Evolutionary conservation across 768 basidiomycete genomes (phyloP).

Genomic region (Atractiella rhizophila): DNA sequence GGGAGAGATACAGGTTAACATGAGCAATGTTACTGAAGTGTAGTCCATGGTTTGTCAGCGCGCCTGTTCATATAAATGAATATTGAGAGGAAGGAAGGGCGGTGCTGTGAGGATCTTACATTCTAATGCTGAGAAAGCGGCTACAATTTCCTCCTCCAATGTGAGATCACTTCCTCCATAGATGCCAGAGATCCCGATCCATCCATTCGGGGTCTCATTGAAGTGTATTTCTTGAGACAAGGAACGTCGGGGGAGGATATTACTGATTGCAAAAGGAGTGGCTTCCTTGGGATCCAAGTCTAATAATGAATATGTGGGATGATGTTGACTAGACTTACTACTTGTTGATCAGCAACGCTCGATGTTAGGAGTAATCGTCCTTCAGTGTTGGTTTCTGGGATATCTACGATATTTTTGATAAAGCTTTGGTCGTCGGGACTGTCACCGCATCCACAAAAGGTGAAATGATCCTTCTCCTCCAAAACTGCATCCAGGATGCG

Average conservation of each 20-base stretch:
- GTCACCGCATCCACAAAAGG: too few species aligned
- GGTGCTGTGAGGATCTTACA: constrained; percentile 26
- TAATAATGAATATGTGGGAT: too few species aligned
- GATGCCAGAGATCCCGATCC: constrained; percentile 45
- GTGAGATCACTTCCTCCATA: constrained; percentile 12
- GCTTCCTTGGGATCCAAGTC: too few species aligned
- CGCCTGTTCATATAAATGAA: constrained; percentile 23
- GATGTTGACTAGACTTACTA: too few species aligned
- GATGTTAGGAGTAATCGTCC: constrained; percentile 21
- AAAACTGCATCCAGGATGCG: constrained; percentile 46
- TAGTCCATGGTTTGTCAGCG: constrained; percentile 30
- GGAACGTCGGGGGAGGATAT: background rate
- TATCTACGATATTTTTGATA: background rate
- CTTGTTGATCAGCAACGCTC: background rate
- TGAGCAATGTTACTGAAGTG: constrained; percentile 37
- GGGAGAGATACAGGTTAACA: constrained; percentile 48
- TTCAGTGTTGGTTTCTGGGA: constrained; percentile 31
- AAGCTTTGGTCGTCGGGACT: too few species aligned
- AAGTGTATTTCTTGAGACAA: background rate
- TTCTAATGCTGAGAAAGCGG: constrained; percentile 40
- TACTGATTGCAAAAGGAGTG: too few species aligned
- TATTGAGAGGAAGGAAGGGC: background rate
- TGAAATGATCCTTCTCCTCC: constrained; percentile 38
- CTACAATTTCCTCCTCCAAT: constrained; percentile 43
- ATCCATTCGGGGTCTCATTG: constrained; percentile 26